Evolutionary conservation across 2,329 filamentous ascomycete genomes (phyloP), one percentile per base, ranked within the genome.

Genomic region (Thelonectria discophora): DNA sequence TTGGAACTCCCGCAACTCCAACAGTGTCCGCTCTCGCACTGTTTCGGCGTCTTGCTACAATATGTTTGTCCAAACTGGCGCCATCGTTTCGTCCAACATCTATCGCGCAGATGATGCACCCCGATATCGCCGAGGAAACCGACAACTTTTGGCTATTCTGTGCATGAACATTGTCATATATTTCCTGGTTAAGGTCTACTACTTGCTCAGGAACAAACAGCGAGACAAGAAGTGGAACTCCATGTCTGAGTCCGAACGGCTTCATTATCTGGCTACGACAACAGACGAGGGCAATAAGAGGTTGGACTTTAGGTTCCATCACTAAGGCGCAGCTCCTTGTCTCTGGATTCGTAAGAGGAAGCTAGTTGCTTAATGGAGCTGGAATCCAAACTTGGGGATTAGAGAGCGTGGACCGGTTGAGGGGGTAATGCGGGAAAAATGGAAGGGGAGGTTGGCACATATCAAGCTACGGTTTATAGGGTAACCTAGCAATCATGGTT

Each of bases 1-100:
- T 5, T 60, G 58, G 58, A 55, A 55, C 20, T 84, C 82, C 3
- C 80, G 85, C 45, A 88, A 88, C 65, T 81, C 85, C 0, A 85
- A 85, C 50, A 81, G 81, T 3, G 86, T 88, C 3, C 78, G 85
- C n/a, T 86, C 84, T 17, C 75, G 87, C 8, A 84, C 86, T 0
- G 83, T 89, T 2, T 82, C 83, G 1, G 81, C 83, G 0, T 85
- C 84, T 1, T 72, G 86, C 15, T 88, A 88, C 72, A 88, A 87
- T 68, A 77, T 78, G 72, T 73, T 66, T 42, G 71, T 76, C 5
- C 74, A 77, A 77, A 69, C 67, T 2, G 66, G 72, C 2, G 68
- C 62, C 34, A 77, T 79, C 20, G 74, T 75, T 17, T 60, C 65
- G 1, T 66, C 72, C 7, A 71, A 78, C 57, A 67, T 84, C 0